Evolutionary conservation across 768 basidiomycete species (phyloP), one percentile per base, ranked within the genome.

Genomic region (Trametes gibbosa): DNA sequence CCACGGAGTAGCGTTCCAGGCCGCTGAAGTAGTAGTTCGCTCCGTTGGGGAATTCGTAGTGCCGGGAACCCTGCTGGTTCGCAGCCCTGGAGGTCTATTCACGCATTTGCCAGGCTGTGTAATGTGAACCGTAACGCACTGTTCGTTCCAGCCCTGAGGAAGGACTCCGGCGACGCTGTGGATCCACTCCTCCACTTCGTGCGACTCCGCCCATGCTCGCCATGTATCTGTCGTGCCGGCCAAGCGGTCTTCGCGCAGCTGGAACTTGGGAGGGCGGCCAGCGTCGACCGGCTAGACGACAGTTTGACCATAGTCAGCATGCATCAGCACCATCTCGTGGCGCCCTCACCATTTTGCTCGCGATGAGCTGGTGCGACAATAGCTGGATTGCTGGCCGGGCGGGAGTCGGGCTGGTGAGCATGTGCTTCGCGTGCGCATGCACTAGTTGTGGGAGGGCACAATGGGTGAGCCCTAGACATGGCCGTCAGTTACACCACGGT

Each of bases 31-130:
- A 86, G 10, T 84, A 79, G 68, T 87, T 92, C 75, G 85, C 98
- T 1, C 97, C 97, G 34, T 92, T 93, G 0, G 97, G 92, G 76
- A 99, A 98, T 75, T 99, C 97, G 75, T 96, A 98, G 63, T 83
- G 87, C 63, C 81, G 81, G 40, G 77, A 71, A 6, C 82, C 81
- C 40, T 84, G 81, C 53, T 79, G 73, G 13, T 79, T 75, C 43
- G 85, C 88, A 49, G 75, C 76, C 63, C 90, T 92, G 67, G n/a
- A 13, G 35, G 27, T 37, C 21, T 51, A 21, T 53, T 37, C 56
- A 37, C 24, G 21, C 40, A 12, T 7, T 25, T 34, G 12, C 43
- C 25, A 29, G 55, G 24, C 34, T 12, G 9, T 23, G 17, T 7
- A 24, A 23, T 3, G 25, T 29, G 2, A 5, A 39, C n/a, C 17